Conservation (phyloP, 1,284 basidiomycete genomes). For the Baeospora myosura region DNA sequence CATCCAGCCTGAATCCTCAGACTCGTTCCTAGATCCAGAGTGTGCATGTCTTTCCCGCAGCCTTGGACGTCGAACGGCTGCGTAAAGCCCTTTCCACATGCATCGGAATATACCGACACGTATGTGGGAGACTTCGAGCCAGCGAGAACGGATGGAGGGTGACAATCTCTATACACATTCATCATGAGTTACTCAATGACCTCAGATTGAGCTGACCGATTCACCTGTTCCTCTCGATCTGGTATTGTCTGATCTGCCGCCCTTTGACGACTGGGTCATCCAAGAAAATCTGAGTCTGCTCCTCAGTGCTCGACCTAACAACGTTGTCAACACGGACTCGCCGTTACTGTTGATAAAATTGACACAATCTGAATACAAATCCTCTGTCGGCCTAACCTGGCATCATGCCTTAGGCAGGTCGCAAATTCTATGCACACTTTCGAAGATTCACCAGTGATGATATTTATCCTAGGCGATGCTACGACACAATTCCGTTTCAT, state of each 20-base stretch:
- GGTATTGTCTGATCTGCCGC: neutral
- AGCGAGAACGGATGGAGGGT: slow-evolving; percentile 21
- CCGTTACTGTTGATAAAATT: slow-evolving; percentile 24
- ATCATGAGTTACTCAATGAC: slow-evolving; percentile 1
- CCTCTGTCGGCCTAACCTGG: slow-evolving; percentile 26
- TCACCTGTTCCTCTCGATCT: slow-evolving; percentile 13
- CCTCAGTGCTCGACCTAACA: slow-evolving; percentile 5
- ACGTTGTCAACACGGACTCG: slow-evolving; percentile 12
- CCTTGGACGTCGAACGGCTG: slow-evolving; percentile 18
- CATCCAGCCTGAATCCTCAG: neutral
- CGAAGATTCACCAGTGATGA: slow-evolving; percentile 7
- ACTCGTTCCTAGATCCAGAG: slow-evolving; percentile 19
- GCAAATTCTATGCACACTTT: neutral
- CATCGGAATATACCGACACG: slow-evolving; percentile 20
- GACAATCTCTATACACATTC: slow-evolving; percentile 3
- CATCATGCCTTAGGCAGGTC: slow-evolving; percentile 23
- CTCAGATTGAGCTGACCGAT: slow-evolving; percentile 17
- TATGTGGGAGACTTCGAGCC: slow-evolving; percentile 18
- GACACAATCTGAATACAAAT: slow-evolving; percentile 17
- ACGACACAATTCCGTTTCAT: slow-evolving; percentile 21
- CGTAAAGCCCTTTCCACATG: slow-evolving; percentile 16
- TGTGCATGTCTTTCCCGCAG: slow-evolving; percentile 20
- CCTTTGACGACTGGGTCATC: slow-evolving; percentile 1
- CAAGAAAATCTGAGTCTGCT: slow-evolving; percentile 16
- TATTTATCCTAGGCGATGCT: slow-evolving; percentile 22